Evolutionary conservation across 2,329 filamentous ascomycete species (phyloP).

Genomic region (Cladorrhinum sp.): DNA sequence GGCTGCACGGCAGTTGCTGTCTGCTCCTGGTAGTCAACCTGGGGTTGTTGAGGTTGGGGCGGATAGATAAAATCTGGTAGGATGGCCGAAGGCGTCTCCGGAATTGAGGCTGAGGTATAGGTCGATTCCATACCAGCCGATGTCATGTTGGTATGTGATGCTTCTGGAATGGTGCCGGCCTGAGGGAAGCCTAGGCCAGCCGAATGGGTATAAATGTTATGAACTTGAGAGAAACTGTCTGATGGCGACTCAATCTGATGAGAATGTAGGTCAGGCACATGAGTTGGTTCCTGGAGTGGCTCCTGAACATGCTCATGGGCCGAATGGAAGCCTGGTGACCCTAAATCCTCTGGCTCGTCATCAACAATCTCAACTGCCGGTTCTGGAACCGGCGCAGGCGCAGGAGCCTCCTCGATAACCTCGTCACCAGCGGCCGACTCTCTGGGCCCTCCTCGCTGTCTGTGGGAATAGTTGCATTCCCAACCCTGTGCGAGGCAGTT

Average conservation of each 20-base stretch:
- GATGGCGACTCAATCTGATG: slow-evolving; percentile 19
- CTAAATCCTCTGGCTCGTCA: slow-evolving; percentile 26
- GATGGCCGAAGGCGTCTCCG: slow-evolving; percentile 10
- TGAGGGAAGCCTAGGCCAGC: slow-evolving; percentile 21
- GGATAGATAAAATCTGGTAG: slow-evolving; percentile 17
- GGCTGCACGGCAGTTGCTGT: slow-evolving; percentile 8
- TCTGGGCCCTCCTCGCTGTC: slow-evolving; percentile 20
- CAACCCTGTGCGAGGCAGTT: slow-evolving; percentile 34
- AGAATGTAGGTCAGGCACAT: slow-evolving; percentile 9
- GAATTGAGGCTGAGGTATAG: slow-evolving; percentile 12
- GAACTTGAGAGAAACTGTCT: slow-evolving; percentile 11
- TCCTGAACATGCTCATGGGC: background rate
- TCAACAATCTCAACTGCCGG: slow-evolving; percentile 2
- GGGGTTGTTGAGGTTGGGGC: slow-evolving; percentile 3
- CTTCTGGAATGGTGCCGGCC: slow-evolving; percentile 7
- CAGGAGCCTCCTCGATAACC: slow-evolving; percentile 16
- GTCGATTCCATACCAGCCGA: slow-evolving; percentile 13
- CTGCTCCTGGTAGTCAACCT: slow-evolving; percentile 17
- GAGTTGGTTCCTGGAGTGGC: background rate
- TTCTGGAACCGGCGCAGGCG: background rate
- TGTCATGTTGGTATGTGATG: slow-evolving; percentile 6
- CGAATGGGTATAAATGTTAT: slow-evolving; percentile 21
- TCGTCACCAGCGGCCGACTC: slow-evolving; percentile 8
- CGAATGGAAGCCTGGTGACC: slow-evolving; percentile 25
- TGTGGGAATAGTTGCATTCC: slow-evolving; percentile 41